phyloP scores from a whole-genome alignment of 192 early-diverging fungal species.

The Podila minutissima region DNA sequence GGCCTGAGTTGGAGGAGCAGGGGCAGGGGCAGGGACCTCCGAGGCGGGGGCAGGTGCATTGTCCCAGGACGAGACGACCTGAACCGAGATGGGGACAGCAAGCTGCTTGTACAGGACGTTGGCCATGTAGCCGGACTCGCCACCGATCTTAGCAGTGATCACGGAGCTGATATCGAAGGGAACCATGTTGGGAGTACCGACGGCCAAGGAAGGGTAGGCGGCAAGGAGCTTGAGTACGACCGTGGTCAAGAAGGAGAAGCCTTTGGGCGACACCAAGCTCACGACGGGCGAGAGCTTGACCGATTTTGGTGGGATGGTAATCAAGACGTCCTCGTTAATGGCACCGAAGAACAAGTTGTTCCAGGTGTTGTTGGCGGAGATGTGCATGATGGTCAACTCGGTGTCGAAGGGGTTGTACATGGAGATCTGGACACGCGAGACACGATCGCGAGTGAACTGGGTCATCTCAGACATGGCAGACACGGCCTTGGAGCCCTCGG shows the following conservation, averaged over 20 bases:
- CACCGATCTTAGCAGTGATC: slow-evolving; percentile 26
- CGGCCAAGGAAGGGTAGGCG: slow-evolving; percentile 14
- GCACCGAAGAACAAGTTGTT: slow-evolving; percentile 53
- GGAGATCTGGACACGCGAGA: slow-evolving; percentile 53
- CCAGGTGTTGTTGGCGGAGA: slow-evolving; percentile 53
- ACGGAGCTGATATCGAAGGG: slow-evolving; percentile 39
- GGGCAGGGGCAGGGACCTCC: neutral
- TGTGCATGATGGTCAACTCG: slow-evolving; percentile 54
- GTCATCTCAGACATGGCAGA: slow-evolving; percentile 26
- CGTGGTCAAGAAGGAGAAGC: slow-evolving; percentile 17
- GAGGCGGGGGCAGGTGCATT: neutral
- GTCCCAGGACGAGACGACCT: slow-evolving; percentile 10
- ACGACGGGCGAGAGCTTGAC: slow-evolving; percentile 24
- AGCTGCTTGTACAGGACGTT: slow-evolving; percentile 32
- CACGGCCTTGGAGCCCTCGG: slow-evolving; percentile 14
- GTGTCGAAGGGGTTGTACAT: slow-evolving; percentile 66
- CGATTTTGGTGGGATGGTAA: slow-evolving; percentile 32
- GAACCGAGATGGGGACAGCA: slow-evolving; percentile 26
- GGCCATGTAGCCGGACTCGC: slow-evolving; percentile 19
- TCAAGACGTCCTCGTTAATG: slow-evolving; percentile 53
- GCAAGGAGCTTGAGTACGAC: slow-evolving; percentile 25
- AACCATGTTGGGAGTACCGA: slow-evolving; percentile 16
- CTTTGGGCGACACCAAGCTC: slow-evolving; percentile 39
- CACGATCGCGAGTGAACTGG: slow-evolving; percentile 19
- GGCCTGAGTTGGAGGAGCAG: neutral